phyloP scores from a whole-genome alignment of 2,329 filamentous ascomycete species.

The Penicillium sp. region DNA sequence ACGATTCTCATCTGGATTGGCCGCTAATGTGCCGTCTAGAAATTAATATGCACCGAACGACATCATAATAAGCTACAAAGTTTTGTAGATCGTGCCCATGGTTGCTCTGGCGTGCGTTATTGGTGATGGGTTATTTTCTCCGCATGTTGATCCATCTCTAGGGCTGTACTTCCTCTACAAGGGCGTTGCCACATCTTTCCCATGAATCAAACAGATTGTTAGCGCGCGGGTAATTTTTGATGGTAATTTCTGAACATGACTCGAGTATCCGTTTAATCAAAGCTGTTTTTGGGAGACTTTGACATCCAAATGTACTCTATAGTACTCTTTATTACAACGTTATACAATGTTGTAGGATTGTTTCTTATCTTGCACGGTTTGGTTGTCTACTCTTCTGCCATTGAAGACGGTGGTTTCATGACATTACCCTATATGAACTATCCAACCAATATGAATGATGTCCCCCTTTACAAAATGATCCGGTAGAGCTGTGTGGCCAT shows the following conservation, averaged over 20 bases:
- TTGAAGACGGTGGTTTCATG: neutral
- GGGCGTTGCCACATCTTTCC: neutral
- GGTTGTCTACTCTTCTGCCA: neutral
- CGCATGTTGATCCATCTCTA: neutral
- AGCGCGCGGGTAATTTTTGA: neutral
- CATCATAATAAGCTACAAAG: neutral
- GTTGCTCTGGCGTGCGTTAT: neutral
- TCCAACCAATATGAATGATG: conserved; percentile 18
- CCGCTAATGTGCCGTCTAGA: no score
- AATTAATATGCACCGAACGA: neutral
- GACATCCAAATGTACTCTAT: no score
- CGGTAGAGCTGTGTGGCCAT: neutral
- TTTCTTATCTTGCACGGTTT: neutral
- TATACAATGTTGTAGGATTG: no score
- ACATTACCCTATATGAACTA: conserved; percentile 20
- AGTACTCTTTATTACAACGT: neutral
- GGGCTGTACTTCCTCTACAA: neutral
- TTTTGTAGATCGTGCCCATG: neutral
- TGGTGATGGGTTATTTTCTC: neutral
- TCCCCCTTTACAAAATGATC: conserved; percentile 17
- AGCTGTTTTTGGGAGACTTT: neutral
- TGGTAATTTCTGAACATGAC: neutral
- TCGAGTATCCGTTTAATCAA: neutral
- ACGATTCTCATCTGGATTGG: neutral
- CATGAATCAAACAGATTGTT: neutral